Evolutionary conservation across 179 eudicot genomes (phyloP).

Genomic region (Sideroxylon spinosum): DNA sequence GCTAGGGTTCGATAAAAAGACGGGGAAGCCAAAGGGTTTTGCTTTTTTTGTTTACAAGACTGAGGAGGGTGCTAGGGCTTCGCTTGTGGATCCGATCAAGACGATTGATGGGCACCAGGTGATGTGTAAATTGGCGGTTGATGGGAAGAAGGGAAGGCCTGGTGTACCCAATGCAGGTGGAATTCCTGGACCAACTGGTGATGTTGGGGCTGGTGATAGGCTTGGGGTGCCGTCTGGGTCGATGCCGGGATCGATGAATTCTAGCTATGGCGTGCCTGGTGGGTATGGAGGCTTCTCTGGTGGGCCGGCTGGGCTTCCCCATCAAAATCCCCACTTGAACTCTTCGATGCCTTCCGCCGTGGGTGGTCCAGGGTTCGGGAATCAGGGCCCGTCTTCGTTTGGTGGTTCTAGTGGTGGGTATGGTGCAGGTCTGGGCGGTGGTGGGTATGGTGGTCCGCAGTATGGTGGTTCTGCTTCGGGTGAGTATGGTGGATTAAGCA

Average conservation of each 20-base stretch:
- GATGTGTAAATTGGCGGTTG: slow-evolving; percentile 51
- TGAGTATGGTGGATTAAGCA: slow-evolving; percentile 25
- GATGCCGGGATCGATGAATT: slow-evolving; percentile 26
- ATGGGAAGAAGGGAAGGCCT: slow-evolving; percentile 47
- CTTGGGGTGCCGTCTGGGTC: slow-evolving; percentile 12
- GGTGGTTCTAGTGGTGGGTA: slow-evolving; percentile 22
- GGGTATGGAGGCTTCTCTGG: slow-evolving; percentile 27
- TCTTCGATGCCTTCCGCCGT: slow-evolving; percentile 15
- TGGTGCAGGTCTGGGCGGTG: slow-evolving; percentile 13
- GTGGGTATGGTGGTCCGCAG: slow-evolving; percentile 30
- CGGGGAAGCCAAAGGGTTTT: slow-evolving; percentile 49
- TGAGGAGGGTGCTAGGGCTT: slow-evolving; percentile 55
- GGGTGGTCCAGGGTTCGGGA: slow-evolving; percentile 25
- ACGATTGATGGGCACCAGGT: slow-evolving; percentile 51
- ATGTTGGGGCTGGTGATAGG: slow-evolving; percentile 5
- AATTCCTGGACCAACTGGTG: background rate
- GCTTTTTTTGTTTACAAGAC: slow-evolving; percentile 57
- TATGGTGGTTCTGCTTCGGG: slow-evolving; percentile 31
- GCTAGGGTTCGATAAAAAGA: slow-evolving; percentile 55
- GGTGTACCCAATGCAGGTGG: slow-evolving; percentile 5
- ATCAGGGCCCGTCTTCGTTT: slow-evolving; percentile 13
- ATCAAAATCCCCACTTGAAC: slow-evolving; percentile 25
- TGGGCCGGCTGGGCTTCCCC: slow-evolving; percentile 17
- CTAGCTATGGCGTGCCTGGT: slow-evolving; percentile 31
- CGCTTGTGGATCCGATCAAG: slow-evolving; percentile 47